Conservation (phyloP, 345 rosid species). For the Stellera chamaejasme region DNA sequence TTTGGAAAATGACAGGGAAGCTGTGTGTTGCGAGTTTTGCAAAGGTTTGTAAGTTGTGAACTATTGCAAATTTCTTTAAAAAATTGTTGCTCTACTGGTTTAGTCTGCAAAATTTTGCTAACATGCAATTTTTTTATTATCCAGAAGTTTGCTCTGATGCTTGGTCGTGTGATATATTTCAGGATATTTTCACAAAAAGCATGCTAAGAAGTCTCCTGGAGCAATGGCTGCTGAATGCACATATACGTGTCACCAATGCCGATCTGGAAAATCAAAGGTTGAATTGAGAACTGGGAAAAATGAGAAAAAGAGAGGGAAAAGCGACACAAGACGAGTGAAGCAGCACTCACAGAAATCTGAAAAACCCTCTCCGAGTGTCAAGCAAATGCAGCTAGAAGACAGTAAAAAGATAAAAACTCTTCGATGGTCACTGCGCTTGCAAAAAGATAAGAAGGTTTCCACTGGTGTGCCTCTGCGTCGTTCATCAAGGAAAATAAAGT, state of each 20-base stretch:
- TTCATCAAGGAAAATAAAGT: conserved; percentile 59
- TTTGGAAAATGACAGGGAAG: conserved; percentile 60
- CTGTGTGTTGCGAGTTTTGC: conserved; percentile 76
- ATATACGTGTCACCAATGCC: conserved; percentile 63
- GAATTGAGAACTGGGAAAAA: conserved; percentile 16
- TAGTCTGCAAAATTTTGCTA: neutral
- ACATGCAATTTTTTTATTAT: neutral
- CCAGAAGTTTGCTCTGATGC: neutral
- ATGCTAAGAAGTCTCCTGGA: conserved; percentile 51
- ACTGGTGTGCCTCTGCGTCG: conserved; percentile 67
- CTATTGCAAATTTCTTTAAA: neutral
- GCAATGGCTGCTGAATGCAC: conserved; percentile 26
- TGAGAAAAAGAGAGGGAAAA: conserved; percentile 23
- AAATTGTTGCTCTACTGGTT: neutral
- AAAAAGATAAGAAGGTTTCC: conserved; percentile 40
- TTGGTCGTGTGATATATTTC: conserved; percentile 21
- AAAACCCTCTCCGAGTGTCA: conserved; percentile 20
- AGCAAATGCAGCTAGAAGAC: conserved; percentile 22
- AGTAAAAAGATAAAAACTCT: conserved; percentile 26
- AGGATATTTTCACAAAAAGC: conserved; percentile 83
- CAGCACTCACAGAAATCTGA: conserved; percentile 30
- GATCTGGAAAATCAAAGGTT: conserved; percentile 23
- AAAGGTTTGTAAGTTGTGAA: conserved; percentile 39
- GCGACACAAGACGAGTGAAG: conserved; percentile 25
- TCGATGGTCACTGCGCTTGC: conserved; percentile 24